A percentile compares a stretch with the other conserved stretches of the same genome.
Evolutionary conservation across 257 asterid species (phyloP).

Genomic region (Leptodermis oblonga): DNA sequence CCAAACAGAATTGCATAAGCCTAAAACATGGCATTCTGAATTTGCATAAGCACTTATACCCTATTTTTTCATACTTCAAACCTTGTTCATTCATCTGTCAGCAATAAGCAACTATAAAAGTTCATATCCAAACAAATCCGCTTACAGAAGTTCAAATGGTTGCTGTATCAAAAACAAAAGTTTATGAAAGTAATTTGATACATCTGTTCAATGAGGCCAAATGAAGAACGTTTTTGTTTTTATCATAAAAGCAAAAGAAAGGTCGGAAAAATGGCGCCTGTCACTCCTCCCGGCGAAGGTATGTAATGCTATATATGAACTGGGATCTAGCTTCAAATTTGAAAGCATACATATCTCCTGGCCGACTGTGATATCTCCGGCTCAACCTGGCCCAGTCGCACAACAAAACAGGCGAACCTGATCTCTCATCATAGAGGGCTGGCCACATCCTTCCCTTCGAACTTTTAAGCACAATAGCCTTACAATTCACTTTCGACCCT

Average conservation of each 20-base stretch:
- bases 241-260: not conserved
- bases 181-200: not conserved
- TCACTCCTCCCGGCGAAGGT: conserved; percentile 10
- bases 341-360: conserved; percentile 23
- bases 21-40: not conserved
- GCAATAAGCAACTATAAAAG: not conserved
- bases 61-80: not conserved
- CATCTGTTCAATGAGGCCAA: not conserved
- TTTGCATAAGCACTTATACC: not conserved
- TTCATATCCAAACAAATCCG: not conserved
- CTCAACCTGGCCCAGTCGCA: conserved; percentile 19
- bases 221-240: no score
- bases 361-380: conserved; percentile 6
- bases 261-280: no score
- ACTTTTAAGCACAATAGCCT: conserved; percentile 13
- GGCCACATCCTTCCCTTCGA: conserved; percentile 15
- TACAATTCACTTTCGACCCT: not conserved
- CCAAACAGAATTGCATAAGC: not conserved
- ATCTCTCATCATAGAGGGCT: conserved; percentile 11
- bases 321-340: not conserved
- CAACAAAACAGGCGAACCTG: conserved; percentile 5
- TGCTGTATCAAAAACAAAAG: not conserved
- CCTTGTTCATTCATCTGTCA: not conserved
- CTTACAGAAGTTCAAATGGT: not conserved
- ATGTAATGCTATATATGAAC: conserved; percentile 1